Evolutionary conservation across 2,329 filamentous ascomycete genomes (phyloP), one percentile per base, ranked within the genome.

Genomic region (Raffaelea ambrosiae): DNA sequence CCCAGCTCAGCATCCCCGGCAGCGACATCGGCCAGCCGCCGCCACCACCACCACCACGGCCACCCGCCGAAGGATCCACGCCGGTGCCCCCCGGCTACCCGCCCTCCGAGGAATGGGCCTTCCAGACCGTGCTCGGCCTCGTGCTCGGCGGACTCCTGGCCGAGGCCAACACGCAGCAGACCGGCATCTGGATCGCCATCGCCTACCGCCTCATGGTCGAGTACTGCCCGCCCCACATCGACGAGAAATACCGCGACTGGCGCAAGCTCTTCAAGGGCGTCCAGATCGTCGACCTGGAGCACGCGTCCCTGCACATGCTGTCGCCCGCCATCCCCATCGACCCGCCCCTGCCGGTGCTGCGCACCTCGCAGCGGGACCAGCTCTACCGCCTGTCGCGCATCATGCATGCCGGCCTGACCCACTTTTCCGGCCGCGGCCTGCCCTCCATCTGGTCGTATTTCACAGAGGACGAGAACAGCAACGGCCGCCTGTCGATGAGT

Each of bases 391-490:
- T 54, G n/a, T 48, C 44, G 16, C 52, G 52, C 21, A 52, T 54
- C 48, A 54, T 54, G 52, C 48, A 54, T 38, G 47, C 52, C 11
- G 52, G 52, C 2, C 43, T 54, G 22, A 52, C 50, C 1, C 50
- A 54, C 20, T 54, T 54, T 35, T 47, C 52, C 26, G 52, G 52
- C 5, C 50, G 52, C n/a, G 52, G 52, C 2, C 52, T 54, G 43
- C 52, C 52, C 10, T 50, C 52, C 4, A 54, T 54, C 33, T 54
- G 52, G 52, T 54, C 52, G 39, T 49, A 1, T 54, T 54, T 41
- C 33, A 16, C 23, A 20, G n/a, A 19, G 33, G 11, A 8, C 5
- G 35, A 19, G 8, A 16, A n/a, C 13, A 16, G 31, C 9, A 33
- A 33, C 16, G n/a, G n/a, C n/a, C n/a, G n/a, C n/a, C n/a, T n/a